Base-by-base conservation (phyloP, 1,139 yeast genomes). In the Geotrichum klebahnii region DNA sequence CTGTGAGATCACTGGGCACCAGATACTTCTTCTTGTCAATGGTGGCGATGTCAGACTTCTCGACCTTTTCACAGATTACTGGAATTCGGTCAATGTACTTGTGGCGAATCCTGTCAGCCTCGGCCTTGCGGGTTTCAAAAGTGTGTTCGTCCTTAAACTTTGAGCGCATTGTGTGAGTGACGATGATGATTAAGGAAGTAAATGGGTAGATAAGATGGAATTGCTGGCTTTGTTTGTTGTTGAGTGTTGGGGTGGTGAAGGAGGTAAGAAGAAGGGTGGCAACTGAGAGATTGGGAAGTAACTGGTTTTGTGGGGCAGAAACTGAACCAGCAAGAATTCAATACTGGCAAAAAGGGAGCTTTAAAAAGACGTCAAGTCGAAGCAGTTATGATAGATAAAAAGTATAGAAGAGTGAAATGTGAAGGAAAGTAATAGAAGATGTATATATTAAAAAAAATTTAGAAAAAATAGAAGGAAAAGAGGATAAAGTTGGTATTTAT, bases 21-120 rank as follows among this genome's bases (percentile, higher is more conserved):
- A 92, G 78, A 66, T 92, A 92, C 73, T 92, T 92, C 70, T 96
- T 84, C 77, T 92, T 92, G 70, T 92, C 98, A 66, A 92, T 89
- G 61, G 90, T 94, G 49, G 95, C 95, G 58, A 92, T 87, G 67
- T 92, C 97, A 46, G 96, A 84, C 71, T 92, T 92, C 71, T 90
- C 97, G 39, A 92, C 97, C 73, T 90, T 86, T 72, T 92, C 98
- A 70, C 98, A 94, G 63, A 92, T 92, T 29, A 72, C 97, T 9
- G 98, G 98, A 56, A 92, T 88, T 63, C 98, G 79, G 68, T 92
- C 96, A 55, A 80, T 77, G 71, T 90, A 92, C 68, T 94, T 85
- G 63, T 85, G 84, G 57, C 89, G 81, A 67, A 92, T 92, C 64
- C 97, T 81, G 58, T 85, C 81, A 37, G 97, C 90, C 71, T 92